These are phyloP conservation scores for Wickerhamiella infanticola DNA, from an alignment of 1,139 yeast genomes.

Conservation along the genomic window DNA sequence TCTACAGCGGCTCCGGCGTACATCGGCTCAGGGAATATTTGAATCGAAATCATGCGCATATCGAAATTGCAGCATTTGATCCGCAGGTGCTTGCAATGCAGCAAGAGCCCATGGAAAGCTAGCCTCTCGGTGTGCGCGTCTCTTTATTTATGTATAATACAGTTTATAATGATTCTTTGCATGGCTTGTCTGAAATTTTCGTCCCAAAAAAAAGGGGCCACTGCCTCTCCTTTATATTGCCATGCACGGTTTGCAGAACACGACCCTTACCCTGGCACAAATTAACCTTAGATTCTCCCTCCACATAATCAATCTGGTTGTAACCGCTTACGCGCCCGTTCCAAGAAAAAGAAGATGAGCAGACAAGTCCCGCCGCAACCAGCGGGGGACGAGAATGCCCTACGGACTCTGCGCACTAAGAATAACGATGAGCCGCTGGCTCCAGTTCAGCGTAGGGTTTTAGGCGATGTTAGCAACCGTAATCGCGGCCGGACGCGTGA, in stretches of 20 bases:
- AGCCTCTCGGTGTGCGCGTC: too few species aligned
- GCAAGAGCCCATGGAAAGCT: not conserved
- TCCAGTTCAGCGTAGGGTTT: not conserved
- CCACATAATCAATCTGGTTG: not conserved
- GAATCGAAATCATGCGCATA: slow-evolving; percentile 20
- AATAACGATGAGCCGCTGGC: not conserved
- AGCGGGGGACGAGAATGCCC: slow-evolving; percentile 1
- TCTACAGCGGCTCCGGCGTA: slow-evolving; percentile 86
- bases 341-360: not conserved
- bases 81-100: not conserved
- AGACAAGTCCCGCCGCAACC: not conserved
- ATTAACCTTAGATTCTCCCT: not conserved
- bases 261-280: not conserved
- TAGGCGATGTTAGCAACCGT: slow-evolving; percentile 1
- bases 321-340: not conserved
- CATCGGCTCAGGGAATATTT: slow-evolving; percentile 51
- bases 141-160: too few species aligned
- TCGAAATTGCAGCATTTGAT: not conserved
- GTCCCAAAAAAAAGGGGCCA: not conserved
- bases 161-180: not conserved
- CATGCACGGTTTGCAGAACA: too few species aligned
- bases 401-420: not conserved
- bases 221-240: not conserved
- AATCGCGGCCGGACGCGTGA: not conserved
- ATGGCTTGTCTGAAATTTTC: not conserved